Evolutionary conservation across 768 basidiomycete species (phyloP).

Genomic region (Trametopsis cervina): DNA sequence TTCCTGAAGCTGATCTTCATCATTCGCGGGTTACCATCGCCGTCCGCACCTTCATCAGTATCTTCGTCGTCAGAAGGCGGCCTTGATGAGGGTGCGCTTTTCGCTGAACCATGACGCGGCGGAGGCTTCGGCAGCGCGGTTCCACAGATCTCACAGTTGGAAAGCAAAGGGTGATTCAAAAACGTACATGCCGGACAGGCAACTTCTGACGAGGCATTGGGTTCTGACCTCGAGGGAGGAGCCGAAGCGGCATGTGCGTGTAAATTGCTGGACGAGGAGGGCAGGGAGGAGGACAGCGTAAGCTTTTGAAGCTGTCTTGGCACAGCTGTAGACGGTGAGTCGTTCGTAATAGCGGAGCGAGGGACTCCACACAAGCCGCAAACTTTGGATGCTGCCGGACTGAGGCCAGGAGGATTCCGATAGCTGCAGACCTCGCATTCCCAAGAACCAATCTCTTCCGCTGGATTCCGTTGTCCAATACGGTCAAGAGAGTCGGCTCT

Average conservation of each 20-base stretch:
- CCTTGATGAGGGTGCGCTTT: conserved; percentile 62
- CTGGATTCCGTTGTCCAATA: conserved; percentile 23
- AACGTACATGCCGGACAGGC: conserved; percentile 90
- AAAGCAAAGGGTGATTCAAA: conserved; percentile 72
- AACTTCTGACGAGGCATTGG: conserved; percentile 27
- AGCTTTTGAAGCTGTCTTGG: conserved; percentile 1
- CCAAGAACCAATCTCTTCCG: conserved; percentile 52
- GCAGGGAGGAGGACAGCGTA: conserved; percentile 31
- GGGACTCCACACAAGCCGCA: conserved; percentile 84
- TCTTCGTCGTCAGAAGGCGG: conserved; percentile 39
- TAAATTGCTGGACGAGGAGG: conserved; percentile 28
- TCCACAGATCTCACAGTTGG: conserved; percentile 79
- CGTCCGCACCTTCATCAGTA: conserved; percentile 25
- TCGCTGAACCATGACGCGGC: conserved; percentile 26
- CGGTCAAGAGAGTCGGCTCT: neutral
- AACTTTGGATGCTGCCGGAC: conserved; percentile 57
- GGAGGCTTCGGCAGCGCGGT: conserved; percentile 46
- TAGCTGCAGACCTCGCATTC: conserved; percentile 86
- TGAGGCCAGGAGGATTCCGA: conserved; percentile 71
- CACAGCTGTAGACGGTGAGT: conserved; percentile 25
- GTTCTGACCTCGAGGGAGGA: conserved; percentile 11
- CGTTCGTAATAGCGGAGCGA: conserved; percentile 25
- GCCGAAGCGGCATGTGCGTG: conserved; percentile 23
- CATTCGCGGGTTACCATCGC: conserved; percentile 31
- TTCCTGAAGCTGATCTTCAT: conserved; percentile 87